Evolutionary conservation across 2,329 filamentous ascomycete genomes (phyloP), one percentile per base, ranked within the genome.

Genomic region (Talaromyces sp.): DNA sequence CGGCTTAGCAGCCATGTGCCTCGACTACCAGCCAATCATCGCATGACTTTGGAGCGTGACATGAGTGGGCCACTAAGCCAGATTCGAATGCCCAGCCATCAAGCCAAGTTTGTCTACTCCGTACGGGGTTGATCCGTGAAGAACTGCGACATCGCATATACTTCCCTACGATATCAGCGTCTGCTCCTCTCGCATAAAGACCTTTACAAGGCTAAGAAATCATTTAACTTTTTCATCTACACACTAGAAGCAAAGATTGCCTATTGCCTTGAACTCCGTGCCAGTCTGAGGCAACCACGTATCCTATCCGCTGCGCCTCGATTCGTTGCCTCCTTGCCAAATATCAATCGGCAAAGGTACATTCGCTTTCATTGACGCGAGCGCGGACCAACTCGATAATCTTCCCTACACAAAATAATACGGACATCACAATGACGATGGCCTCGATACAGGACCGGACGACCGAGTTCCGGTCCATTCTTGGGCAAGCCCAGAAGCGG

Each of bases 391-490:
- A 57, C n/a, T 31, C 25, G 19, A 63, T 11, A 57, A n/a, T 19
- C 2, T 11, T 1, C 2, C n/a, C 27, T 27, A n/a, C 5, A 17
- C 50, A 27, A 9, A 45, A 33, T 10, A 19, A 25, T 27, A 19
- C n/a, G 39, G 0, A 10, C 15, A 15, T 50, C 64, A 66, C 52
- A 69, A 87, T 86, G 83, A 80, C 83, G 66, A 81, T 82, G 54
- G 78, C 82, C 62, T 94, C 93, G 61, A 96, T 98, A 78, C 95
- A 99, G 83, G 95, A 99, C 82, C 92, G 95, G 75, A 99, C 95
- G 65, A 86, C 88, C 75, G 95, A 99, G 84, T 99, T 99, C 85
- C 90, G 89, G 77, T 91, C 93, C 69, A 96, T 98, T 73, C 87
- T 98, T 68, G 84, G 87, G 54, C 92, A 96, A 76, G 91, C 92